Conservation (phyloP, 1,284 basidiomycete species). For the Stygiomarasmius scandens region DNA sequence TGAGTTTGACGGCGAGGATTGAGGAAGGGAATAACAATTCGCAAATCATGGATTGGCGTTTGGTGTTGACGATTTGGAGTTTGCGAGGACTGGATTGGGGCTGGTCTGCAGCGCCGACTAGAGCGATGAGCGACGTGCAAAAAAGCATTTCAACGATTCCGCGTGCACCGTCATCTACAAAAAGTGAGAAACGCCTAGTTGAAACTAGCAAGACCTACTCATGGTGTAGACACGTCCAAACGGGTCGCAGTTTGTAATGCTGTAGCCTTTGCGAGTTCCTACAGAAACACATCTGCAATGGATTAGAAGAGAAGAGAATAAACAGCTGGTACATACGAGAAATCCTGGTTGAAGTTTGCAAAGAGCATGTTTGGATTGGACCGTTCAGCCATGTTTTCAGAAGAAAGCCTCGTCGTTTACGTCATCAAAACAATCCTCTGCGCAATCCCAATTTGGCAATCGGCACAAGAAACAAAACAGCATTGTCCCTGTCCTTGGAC, state of each 20-base stretch:
- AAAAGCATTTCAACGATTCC: conserved; percentile 99
- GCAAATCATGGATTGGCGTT: conserved; percentile 98
- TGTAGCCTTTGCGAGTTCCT: conserved; percentile 94
- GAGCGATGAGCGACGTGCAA: conserved; percentile 95
- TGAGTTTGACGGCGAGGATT: conserved; percentile 95
- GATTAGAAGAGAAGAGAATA: not conserved
- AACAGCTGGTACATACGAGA: conserved; percentile 57
- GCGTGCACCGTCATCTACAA: conserved; percentile 84
- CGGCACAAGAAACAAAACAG: no score
- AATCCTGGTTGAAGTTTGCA: conserved; percentile 89
- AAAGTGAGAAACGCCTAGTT: not conserved
- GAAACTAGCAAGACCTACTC: conserved; percentile 58
- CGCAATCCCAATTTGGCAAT: no score
- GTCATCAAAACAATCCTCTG: no score
- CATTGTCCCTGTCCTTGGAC: no score
- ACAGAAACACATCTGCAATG: conserved; percentile 84
- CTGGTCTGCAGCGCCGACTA: conserved; percentile 93
- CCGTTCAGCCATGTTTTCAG: conserved; percentile 11
- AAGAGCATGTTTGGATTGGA: conserved; percentile 64
- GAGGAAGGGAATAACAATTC: conserved; percentile 96
- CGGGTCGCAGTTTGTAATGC: conserved; percentile 97
- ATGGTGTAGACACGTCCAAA: conserved; percentile 95
- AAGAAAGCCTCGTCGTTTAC: not conserved
- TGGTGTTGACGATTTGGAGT: conserved; percentile 97
- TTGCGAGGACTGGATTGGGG: conserved; percentile 87